Evolutionary conservation across 2,329 filamentous ascomycete genomes (phyloP).

Genomic region (Boeremia lycopersici): DNA sequence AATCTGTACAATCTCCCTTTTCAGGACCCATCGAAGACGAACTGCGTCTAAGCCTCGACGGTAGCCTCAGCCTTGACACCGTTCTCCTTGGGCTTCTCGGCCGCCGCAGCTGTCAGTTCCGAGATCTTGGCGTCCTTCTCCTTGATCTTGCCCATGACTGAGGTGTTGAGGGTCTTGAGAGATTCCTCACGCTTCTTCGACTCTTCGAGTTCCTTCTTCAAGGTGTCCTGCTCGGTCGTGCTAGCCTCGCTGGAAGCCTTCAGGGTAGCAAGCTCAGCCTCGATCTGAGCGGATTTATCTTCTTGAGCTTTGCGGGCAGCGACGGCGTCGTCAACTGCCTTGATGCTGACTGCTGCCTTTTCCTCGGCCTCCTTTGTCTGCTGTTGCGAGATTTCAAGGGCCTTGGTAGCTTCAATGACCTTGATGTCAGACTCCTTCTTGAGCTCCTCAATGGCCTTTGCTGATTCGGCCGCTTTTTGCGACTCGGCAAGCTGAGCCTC

Average conservation of each 20-base stretch:
- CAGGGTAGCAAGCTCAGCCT: constrained; percentile 20
- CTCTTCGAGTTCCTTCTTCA: constrained; percentile 28
- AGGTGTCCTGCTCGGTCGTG: constrained; percentile 18
- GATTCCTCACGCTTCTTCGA: constrained; percentile 24
- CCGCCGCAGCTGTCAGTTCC: constrained; percentile 15
- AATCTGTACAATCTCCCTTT: constrained; percentile 11
- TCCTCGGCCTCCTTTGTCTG: constrained; percentile 12
- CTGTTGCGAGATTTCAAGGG: constrained; percentile 19
- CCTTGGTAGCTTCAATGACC: constrained; percentile 15
- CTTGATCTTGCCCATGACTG: constrained; percentile 25
- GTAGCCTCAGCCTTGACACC: constrained; percentile 10
- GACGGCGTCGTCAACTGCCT: constrained; percentile 24
- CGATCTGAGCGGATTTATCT: constrained; percentile 19
- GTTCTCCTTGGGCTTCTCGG: constrained; percentile 15
- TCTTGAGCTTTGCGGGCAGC: constrained; percentile 23
- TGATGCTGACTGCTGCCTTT: constrained; percentile 13
- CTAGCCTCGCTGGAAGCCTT: constrained; percentile 26
- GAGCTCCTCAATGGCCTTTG: constrained; percentile 25
- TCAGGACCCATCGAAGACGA: not conserved
- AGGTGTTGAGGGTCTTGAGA: constrained; percentile 23
- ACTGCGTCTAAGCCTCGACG: constrained; percentile 6
- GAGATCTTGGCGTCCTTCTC: constrained; percentile 24
- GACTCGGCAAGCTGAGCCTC: constrained; percentile 27
- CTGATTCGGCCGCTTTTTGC: constrained; percentile 18
- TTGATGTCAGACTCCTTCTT: constrained; percentile 18